Evolutionary conservation across 805 yeast genomes (phyloP).

Genomic region (Komagataella populi): DNA sequence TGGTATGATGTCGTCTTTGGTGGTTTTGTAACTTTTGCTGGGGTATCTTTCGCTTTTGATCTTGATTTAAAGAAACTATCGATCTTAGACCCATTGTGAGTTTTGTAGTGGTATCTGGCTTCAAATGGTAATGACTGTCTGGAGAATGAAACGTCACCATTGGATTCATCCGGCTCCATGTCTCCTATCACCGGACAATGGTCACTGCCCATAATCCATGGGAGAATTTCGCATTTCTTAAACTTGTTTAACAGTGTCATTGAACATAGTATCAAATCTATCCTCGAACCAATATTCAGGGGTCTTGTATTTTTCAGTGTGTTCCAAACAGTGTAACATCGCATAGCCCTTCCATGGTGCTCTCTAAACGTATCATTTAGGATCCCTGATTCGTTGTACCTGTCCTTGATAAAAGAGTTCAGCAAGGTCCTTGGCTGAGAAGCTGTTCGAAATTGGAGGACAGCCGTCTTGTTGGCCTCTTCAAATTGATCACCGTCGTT

Average conservation of each 20-base stretch:
- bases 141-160: not conserved
- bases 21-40: constrained; percentile 5
- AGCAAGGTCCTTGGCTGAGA: constrained; percentile 28
- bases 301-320: constrained; percentile 65
- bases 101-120: constrained; percentile 33
- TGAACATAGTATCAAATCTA: constrained; percentile 60
- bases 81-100: constrained; percentile 15
- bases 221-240: constrained; percentile 43
- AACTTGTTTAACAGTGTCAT: constrained; percentile 18
- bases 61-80: constrained; percentile 14
- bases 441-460: constrained; percentile 22
- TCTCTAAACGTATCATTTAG: constrained; percentile 48
- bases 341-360: constrained; percentile 39
- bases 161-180: not conserved
- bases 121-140: not conserved
- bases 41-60: not conserved
- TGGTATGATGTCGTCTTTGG: not conserved
- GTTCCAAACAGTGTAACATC: constrained; percentile 89
- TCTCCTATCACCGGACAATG: constrained; percentile 64
- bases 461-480: constrained; percentile 16
- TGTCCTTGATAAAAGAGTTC: constrained; percentile 24
- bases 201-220: constrained; percentile 72
- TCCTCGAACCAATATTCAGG: constrained; percentile 75
- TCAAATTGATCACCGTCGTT: constrained; percentile 19
- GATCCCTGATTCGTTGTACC: constrained; percentile 16